Conservation (phyloP, 2,329 filamentous ascomycete genomes). For the Aspergillus phoenicis region DNA sequence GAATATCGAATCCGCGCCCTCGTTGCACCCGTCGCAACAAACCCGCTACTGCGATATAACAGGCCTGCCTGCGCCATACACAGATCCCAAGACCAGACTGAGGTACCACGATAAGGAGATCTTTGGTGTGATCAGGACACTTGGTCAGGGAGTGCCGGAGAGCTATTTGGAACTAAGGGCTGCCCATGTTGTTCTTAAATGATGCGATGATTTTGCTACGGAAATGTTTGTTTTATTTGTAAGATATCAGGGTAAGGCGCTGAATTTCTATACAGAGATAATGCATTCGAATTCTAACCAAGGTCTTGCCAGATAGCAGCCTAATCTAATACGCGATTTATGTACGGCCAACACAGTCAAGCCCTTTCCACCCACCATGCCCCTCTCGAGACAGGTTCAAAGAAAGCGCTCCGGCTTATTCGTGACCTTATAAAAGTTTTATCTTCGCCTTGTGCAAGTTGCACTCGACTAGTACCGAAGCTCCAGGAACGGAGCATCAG, state of each 20-base stretch:
- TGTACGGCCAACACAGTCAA: conserved; percentile 97
- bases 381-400: conserved; percentile 77
- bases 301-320: neutral
- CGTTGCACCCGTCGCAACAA: conserved; percentile 72
- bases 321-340: conserved; percentile 27
- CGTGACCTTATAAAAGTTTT: conserved; percentile 67
- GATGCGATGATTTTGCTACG: conserved; percentile 1
- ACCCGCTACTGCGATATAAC: conserved; percentile 96
- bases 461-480: conserved; percentile 71
- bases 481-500: conserved; percentile 65
- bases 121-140: conserved; percentile 76
- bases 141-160: conserved; percentile 83
- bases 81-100: conserved; percentile 91
- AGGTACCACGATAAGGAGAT: conserved; percentile 93
- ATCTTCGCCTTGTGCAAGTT: conserved; percentile 76
- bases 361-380: conserved; percentile 79
- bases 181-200: conserved; percentile 92
- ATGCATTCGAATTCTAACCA: neutral
- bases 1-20: conserved; percentile 93
- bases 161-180: conserved; percentile 86
- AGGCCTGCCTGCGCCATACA: conserved; percentile 85
- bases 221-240: conserved; percentile 4
- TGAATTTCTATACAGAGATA: neutral
- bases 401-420: conserved; percentile 99
- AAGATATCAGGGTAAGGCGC: neutral